Evolutionary conservation across 192 early-diverging fungal species (phyloP), one percentile per base, ranked within the genome.

Genomic region (Coemansia sp.): DNA sequence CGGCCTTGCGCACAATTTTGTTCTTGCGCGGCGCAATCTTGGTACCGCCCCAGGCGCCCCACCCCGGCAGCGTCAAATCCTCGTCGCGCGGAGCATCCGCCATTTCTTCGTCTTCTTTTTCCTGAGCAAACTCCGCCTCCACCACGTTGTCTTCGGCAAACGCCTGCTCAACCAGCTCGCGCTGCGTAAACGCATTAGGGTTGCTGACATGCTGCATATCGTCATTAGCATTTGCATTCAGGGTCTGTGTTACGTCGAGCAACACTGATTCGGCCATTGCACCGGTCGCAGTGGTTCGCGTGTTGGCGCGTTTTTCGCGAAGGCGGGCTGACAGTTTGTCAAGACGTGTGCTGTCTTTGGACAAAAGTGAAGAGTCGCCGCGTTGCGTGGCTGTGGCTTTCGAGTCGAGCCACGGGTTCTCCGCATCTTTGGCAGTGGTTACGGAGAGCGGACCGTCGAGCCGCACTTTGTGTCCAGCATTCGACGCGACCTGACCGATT

Each of bases 81-180:
- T 88, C 82, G 32, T 90, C 88, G 73, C 93, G 88, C 29, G 90
- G 88, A 13, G 78, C 85, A 37, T 96, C 94, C 13, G 87, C 84
- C 20, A 89, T 88, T 49, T 88, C 85, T 7, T 81, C 67, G 4
- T 61, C 79, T 48, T 79, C 68, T 76, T 97, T 96, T 64, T 97
- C 95, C 3, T 87, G 84, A 53, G 92, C 92, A 80, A 98, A 98
- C 62, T 97, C 93, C 9, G 82, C 75, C 43, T 87, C 88, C 3
- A 91, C 86, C 19, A 97, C 88, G 61, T 96, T 88, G 63, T 98
- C 95, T 59, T 94, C 90, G 10, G 94, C 92, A 84, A 98, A 98
- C 14, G 97, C 97, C 65, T 93, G 87, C 55, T 89, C 88, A 35
- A 98, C 92, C 35, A 98, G 78, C 27, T 95, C 91, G 39, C 88